Base-by-base conservation (phyloP, 2,329 filamentous ascomycete genomes). In the Plectosphaerella cucumerina region DNA sequence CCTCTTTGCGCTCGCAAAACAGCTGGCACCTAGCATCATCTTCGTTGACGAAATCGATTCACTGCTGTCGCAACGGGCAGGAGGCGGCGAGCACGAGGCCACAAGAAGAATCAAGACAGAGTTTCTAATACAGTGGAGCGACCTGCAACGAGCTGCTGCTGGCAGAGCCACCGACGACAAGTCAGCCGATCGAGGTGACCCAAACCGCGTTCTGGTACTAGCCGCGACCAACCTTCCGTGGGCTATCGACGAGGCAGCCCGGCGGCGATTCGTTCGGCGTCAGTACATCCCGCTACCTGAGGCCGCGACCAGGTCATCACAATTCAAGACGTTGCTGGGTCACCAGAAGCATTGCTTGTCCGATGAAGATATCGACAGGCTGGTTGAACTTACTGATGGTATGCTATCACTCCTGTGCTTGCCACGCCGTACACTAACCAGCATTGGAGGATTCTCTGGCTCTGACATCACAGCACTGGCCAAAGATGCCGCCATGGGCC, bases 41-140 rank as follows among this genome's bases (percentile, higher is more conserved):
- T 99, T 99, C 60, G 91, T 99, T 5, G 94, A 99, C 62, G 94
- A 99, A 66, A 99, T 99, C 56, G 94, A 99, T 66, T 96, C 92
- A 1, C 74, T 99, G 1, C 78, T 99, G 1, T 96, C 91, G 1
- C 84, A 91, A 15, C 80, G 94, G 48, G 89, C 87, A 6, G 89
- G 90, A 0, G 86, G 86, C 3, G 87, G 89, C 1, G 94, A 97
- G 63, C 89, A 97, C 60, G 94, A 99, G 70, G 90, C 94, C 1
- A 96, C 91, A 1, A 80, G 93, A 51, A 82, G 94, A 50, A 96
- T 97, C 64, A 99, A 99, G 71, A 99, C 94, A 0, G 94, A 99
- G 64, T 99, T 99, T 60, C 73, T 99, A 26, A 97, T 99, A 23
- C 92, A 97, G 63, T 99, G 94, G 94, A 94, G 89, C 52, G 91